Evolutionary conservation across 2,329 filamentous ascomycete species (phyloP).

Genomic region (Chrysoporthe puriensis): DNA sequence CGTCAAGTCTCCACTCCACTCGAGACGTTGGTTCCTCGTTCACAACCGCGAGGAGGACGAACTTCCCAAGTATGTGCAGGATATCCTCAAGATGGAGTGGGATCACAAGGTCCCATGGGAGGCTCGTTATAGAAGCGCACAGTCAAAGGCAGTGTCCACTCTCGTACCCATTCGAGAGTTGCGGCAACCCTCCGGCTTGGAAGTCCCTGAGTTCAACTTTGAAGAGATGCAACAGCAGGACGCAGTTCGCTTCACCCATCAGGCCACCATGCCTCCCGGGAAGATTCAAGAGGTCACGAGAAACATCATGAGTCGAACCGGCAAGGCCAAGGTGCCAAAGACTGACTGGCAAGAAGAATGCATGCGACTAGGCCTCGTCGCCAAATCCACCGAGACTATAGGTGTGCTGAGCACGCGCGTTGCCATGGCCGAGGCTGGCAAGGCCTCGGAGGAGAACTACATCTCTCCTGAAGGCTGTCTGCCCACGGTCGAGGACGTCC

Average conservation of each 20-base stretch:
- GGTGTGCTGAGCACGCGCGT: conserved; percentile 15
- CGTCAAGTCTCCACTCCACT: conserved; percentile 25
- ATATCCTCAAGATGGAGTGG: conserved; percentile 23
- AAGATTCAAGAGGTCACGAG: background rate
- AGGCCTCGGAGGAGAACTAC: conserved; percentile 24
- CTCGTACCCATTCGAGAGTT: conserved; percentile 22
- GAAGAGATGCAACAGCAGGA: conserved; percentile 1
- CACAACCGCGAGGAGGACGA: background rate
- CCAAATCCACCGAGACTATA: conserved; percentile 10
- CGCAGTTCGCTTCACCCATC: background rate
- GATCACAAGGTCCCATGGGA: conserved; percentile 24
- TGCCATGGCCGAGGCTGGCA: conserved; percentile 4
- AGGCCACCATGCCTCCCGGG: background rate
- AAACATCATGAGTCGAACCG: background rate
- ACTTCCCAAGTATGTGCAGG: background rate
- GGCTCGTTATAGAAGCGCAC: background rate
- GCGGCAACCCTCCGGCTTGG: background rate
- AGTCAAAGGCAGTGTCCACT: background rate
- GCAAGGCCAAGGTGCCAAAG: conserved; percentile 11
- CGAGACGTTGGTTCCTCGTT: conserved; percentile 20
- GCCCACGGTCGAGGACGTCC: conserved; percentile 8
- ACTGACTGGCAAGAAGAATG: conserved; percentile 25
- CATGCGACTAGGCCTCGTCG: conserved; percentile 19
- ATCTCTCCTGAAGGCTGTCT: conserved; percentile 22
- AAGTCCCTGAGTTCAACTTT: background rate